Evolutionary conservation across 306 rosid genomes (phyloP).

Genomic region (Lagenaria siceraria): DNA sequence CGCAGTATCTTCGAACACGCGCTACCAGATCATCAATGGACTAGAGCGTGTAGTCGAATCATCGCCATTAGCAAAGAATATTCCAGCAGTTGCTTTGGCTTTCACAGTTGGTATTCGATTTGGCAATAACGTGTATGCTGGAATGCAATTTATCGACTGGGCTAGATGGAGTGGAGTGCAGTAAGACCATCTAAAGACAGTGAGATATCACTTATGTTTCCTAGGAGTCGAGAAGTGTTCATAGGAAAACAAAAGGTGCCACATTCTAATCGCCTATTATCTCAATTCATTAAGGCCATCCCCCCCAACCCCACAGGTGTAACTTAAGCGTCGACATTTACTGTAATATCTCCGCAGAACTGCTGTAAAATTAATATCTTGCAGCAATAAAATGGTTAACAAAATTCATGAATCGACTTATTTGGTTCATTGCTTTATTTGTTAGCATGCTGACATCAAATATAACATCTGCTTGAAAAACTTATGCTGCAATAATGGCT

Average conservation of each 20-base stretch:
- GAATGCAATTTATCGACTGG: slow-evolving; percentile 97
- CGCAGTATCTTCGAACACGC: slow-evolving; percentile 81
- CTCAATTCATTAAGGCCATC: neutral
- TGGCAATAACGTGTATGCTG: slow-evolving; percentile 82
- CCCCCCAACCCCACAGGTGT: neutral
- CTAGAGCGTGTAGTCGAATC: slow-evolving; percentile 71
- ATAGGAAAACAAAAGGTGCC: neutral
- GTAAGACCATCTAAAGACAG: slow-evolving; percentile 8
- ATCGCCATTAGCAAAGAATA: slow-evolving; percentile 58
- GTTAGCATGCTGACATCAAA: neutral
- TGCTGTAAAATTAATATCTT: neutral
- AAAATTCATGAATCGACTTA: neutral
- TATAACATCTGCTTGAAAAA: neutral
- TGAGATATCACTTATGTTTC: neutral
- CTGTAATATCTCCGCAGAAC: neutral
- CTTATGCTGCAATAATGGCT: neutral
- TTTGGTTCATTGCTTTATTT: neutral
- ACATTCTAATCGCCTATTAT: neutral
- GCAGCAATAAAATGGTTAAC: neutral
- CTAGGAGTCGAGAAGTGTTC: neutral
- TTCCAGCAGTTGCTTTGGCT: slow-evolving; percentile 71
- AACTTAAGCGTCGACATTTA: neutral
- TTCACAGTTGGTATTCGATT: slow-evolving; percentile 80
- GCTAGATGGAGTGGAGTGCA: slow-evolving; percentile 87
- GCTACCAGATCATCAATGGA: slow-evolving; percentile 81